Conservation (phyloP, 164 flowering plant species). For the Vitis labrusca region DNA sequence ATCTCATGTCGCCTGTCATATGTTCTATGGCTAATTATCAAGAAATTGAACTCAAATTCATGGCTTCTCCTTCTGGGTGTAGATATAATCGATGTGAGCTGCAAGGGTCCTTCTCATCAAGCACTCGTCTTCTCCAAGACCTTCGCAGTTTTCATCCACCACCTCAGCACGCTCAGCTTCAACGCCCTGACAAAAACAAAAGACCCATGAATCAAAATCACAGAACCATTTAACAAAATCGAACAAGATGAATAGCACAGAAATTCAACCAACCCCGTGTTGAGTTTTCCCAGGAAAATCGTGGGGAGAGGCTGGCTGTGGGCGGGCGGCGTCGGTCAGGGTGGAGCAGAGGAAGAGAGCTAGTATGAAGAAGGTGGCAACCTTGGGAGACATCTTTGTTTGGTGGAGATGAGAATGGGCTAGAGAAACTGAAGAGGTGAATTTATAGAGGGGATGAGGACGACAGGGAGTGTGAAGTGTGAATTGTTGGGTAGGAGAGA, state of each 20-base stretch:
- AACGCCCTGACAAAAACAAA: conserved; percentile 1
- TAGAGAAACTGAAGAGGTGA: background rate
- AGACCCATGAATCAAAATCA: conserved; percentile 4
- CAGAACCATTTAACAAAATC: background rate
- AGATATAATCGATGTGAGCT: conserved; percentile 40
- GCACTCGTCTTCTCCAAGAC: conserved; percentile 33
- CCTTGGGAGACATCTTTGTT: background rate
- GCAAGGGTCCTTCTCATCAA: conserved; percentile 35
- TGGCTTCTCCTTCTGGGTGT: conserved; percentile 36
- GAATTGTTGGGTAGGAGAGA: background rate
- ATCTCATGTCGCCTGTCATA: too few species aligned
- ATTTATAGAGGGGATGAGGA: background rate
- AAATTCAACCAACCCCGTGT: conserved; percentile 1
- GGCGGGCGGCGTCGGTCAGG: conserved; percentile 16
- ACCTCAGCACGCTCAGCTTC: conserved; percentile 2
- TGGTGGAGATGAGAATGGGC: background rate
- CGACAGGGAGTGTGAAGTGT: background rate
- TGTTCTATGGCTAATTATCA: background rate
- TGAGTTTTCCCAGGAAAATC: conserved; percentile 1
- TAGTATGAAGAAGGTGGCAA: conserved; percentile 11
- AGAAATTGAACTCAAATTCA: conserved; percentile 2
- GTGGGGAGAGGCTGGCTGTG: conserved; percentile 7
- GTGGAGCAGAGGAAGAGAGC: conserved; percentile 16
- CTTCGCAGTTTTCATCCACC: conserved; percentile 28
- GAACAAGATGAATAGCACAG: background rate